Conservation (phyloP, 2,329 filamentous ascomycete species). For the Fusarium stilboides region DNA sequence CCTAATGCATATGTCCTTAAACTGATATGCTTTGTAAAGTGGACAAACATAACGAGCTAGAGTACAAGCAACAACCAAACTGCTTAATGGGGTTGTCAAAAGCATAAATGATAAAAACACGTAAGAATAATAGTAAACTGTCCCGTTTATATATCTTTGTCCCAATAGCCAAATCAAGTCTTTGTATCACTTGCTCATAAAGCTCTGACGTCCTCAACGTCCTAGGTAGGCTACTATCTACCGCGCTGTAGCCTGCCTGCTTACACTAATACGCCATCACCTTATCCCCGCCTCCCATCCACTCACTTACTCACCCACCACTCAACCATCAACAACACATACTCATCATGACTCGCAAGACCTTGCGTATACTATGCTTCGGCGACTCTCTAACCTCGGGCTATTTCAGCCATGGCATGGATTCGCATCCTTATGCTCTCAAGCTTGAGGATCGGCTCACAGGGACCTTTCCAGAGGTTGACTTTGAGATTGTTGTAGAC, state of each 20-base stretch:
- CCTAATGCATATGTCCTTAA: no score
- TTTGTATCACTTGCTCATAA: not conserved
- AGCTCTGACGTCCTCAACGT: not conserved
- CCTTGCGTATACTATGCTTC: conserved; percentile 73
- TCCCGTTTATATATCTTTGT: not conserved
- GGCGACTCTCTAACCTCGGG: conserved; percentile 76
- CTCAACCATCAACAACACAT: not conserved
- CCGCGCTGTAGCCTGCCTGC: conserved; percentile 30
- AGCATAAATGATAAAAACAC: no score
- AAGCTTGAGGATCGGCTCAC: conserved; percentile 64
- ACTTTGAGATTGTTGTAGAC: conserved; percentile 63
- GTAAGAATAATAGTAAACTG: no score
- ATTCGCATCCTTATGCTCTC: conserved; percentile 68
- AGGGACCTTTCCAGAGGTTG: conserved; percentile 60
- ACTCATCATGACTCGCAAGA: conserved; percentile 50
- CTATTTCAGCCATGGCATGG: conserved; percentile 60
- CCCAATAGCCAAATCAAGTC: not conserved
- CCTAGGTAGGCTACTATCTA: not conserved
- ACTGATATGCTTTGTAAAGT: no score
- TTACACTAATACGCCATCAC: conserved; percentile 30
- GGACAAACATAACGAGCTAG: no score
- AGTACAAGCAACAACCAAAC: no score
- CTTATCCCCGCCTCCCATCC: conserved; percentile 16
- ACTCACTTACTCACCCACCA: conserved; percentile 7
- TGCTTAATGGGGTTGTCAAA: no score